Percentiles rank a stretch among this genome's conserved stretches.
These are phyloP conservation scores for Vanrija pseudolonga DNA, from an alignment of 1,284 basidiomycete species.

Conservation along the genomic window DNA sequence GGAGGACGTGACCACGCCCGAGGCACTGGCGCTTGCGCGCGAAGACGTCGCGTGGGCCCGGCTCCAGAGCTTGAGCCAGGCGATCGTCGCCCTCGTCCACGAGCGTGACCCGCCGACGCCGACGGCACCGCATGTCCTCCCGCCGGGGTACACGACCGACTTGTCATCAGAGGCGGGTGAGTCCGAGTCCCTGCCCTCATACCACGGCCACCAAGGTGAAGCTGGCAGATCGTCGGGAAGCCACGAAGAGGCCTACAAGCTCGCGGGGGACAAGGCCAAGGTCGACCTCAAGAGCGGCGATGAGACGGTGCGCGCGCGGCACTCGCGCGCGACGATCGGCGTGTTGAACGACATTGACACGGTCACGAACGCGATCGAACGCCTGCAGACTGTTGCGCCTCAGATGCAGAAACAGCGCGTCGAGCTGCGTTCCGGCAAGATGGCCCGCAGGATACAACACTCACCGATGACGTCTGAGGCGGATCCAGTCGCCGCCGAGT, in stretches of 20 bases:
- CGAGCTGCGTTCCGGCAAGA: conserved; percentile 57
- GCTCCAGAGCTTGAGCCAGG: conserved; percentile 25
- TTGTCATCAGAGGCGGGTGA: conserved; percentile 3
- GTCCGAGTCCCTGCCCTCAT: conserved; percentile 5
- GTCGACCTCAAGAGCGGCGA: background rate
- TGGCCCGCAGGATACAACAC: background rate
- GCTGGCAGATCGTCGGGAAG: background rate
- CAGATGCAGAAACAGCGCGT: conserved; percentile 82
- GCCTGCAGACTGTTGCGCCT: conserved; percentile 73
- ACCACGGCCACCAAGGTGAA: conserved; percentile 6
- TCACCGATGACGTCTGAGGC: background rate
- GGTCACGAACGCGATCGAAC: conserved; percentile 77
- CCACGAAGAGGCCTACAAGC: background rate
- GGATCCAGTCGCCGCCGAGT: conserved; percentile 8
- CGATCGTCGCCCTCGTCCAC: conserved; percentile 23
- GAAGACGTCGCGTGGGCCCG: conserved; percentile 36
- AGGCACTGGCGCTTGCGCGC: conserved; percentile 22
- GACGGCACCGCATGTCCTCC: background rate
- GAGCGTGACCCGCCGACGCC: conserved; percentile 4
- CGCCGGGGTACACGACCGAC: background rate
- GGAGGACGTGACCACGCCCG: background rate
- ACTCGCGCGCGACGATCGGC: too few relatives aligned
- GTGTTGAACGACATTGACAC: conserved; percentile 63
- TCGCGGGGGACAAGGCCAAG: background rate
- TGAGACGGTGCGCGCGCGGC: background rate